Evolutionary conservation across 1,284 basidiomycete species (phyloP).

Genomic region (Stygiomarasmius scandens): DNA sequence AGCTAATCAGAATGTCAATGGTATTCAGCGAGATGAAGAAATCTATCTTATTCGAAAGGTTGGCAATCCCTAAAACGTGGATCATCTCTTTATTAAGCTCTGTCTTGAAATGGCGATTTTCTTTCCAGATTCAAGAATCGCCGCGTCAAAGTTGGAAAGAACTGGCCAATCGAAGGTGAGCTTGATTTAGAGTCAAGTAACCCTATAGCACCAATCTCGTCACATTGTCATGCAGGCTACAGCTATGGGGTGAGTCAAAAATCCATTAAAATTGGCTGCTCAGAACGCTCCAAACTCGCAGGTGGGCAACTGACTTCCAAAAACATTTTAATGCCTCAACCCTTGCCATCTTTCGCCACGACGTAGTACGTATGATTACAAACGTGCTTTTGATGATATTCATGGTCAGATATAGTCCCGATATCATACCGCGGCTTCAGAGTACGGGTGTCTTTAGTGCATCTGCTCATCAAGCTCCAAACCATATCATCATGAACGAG

Average conservation of each 20-base stretch:
- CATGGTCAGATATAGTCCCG: constrained; percentile 76
- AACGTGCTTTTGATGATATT: no score
- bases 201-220: no score
- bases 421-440: constrained; percentile 72
- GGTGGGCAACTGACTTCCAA: constrained; percentile 71
- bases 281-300: constrained; percentile 28
- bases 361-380: constrained; percentile 51
- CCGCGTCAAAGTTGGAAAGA: constrained; percentile 86
- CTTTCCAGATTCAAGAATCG: constrained; percentile 65
- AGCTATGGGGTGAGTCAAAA: constrained; percentile 68
- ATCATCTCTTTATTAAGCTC: no score
- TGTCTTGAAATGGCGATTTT: no score
- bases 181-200: no score
- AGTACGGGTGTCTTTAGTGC: constrained; percentile 60
- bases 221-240: constrained; percentile 52
- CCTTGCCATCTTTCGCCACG: constrained; percentile 66
- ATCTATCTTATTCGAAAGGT: constrained; percentile 77
- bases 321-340: constrained; percentile 61
- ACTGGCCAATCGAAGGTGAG: constrained; percentile 77
- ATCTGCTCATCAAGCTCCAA: constrained; percentile 70
- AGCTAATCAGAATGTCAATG: no score
- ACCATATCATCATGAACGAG: constrained; percentile 89
- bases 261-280: constrained; percentile 1
- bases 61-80: no score
- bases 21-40: constrained; percentile 76